Percentiles rank a stretch among this genome's conserved stretches.
Conservation (phyloP, 805 yeast genomes). For the Starmerella vitae region DNA sequence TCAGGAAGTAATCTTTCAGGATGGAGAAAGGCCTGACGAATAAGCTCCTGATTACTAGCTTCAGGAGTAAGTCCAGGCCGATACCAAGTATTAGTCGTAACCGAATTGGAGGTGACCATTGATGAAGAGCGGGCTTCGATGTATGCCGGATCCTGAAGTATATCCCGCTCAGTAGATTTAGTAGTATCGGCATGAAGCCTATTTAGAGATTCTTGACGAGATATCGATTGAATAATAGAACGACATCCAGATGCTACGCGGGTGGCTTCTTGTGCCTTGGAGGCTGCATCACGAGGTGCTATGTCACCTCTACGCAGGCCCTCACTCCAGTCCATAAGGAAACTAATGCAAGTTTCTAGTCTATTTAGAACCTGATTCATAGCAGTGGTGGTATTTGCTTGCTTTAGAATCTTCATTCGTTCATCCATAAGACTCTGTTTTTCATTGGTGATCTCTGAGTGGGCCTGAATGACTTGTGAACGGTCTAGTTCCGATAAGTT, state of each 20-base stretch:
- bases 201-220: slow-evolving; percentile 1
- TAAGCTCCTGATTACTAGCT: background rate
- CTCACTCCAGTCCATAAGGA: too few relatives aligned
- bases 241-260: slow-evolving; percentile 5
- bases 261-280: background rate
- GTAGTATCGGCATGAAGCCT: background rate
- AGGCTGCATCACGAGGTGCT: background rate
- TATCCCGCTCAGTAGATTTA: background rate
- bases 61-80: slow-evolving; percentile 7
- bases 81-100: slow-evolving; percentile 5
- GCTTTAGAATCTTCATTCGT: too few relatives aligned
- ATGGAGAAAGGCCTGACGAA: slow-evolving; percentile 5
- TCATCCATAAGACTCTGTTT: too few relatives aligned
- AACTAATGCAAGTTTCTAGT: too few relatives aligned
- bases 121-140: slow-evolving; percentile 11
- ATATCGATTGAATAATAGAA: slow-evolving; percentile 1
- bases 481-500: background rate
- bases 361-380: too few relatives aligned
- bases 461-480: background rate
- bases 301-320: slow-evolving; percentile 3
- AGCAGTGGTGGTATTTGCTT: too few relatives aligned
- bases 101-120: slow-evolving; percentile 11
- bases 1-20: slow-evolving; percentile 12
- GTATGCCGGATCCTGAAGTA: slow-evolving; percentile 9
- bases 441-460: background rate